Conservation (phyloP, 805 yeast genomes). For the Millerozyma miso region DNA sequence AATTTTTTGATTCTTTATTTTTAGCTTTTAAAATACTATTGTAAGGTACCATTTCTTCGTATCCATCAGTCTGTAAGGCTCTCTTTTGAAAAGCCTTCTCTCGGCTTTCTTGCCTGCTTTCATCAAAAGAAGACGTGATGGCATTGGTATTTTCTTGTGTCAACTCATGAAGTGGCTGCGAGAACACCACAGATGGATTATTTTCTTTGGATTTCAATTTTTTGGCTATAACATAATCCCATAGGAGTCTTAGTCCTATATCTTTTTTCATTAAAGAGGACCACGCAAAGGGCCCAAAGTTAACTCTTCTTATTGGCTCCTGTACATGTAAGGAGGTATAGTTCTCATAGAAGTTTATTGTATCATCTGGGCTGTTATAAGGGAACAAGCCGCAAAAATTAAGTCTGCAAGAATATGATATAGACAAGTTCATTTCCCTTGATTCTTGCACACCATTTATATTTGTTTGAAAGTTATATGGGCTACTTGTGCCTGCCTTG, state of each 20-base stretch:
- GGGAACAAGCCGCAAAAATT: slow-evolving; percentile 23
- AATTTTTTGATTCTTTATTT: slow-evolving; percentile 8
- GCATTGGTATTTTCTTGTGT: slow-evolving; percentile 21
- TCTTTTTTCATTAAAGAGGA: slow-evolving; percentile 34
- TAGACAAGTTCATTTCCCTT: not conserved
- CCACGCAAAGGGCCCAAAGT: slow-evolving; percentile 39
- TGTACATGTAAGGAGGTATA: slow-evolving; percentile 29
- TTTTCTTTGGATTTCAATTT: slow-evolving; percentile 13
- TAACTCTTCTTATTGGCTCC: slow-evolving; percentile 25
- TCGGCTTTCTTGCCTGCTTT: slow-evolving; percentile 4
- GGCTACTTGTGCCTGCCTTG: not conserved
- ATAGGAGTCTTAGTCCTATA: slow-evolving; percentile 25
- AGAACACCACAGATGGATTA: slow-evolving; percentile 21
- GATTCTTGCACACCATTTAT: too few relatives aligned
- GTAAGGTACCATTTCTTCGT: slow-evolving; percentile 30
- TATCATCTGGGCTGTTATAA: slow-evolving; percentile 20
- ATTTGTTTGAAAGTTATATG: not conserved
- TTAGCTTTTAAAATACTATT: slow-evolving; percentile 17
- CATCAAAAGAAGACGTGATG: slow-evolving; percentile 10
- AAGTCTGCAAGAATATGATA: too few relatives aligned
- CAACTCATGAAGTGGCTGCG: slow-evolving; percentile 14
- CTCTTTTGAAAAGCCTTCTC: slow-evolving; percentile 28
- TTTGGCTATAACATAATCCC: slow-evolving; percentile 25
- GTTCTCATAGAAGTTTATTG: slow-evolving; percentile 32
- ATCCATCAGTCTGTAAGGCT: slow-evolving; percentile 32